Evolutionary conservation across 176 grass and related monocot species (phyloP), one percentile per base, ranked within the genome.

Genomic region (Dendrocalamus sinicus): DNA sequence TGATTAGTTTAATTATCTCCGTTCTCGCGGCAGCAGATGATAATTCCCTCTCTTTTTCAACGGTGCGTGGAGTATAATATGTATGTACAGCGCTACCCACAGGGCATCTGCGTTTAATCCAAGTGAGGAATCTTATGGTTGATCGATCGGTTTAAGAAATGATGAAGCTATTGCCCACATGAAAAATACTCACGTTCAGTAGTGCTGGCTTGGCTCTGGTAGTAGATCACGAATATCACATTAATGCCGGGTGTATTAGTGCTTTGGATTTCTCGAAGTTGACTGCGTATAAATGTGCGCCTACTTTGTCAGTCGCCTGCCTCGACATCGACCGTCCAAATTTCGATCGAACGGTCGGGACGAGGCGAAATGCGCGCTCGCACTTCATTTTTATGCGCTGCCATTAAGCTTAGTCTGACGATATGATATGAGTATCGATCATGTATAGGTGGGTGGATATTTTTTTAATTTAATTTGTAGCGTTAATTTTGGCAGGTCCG

Each of bases 401-500:
- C 6, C 28, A 67, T 4, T 41, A 32, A 64, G 7, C 28, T 58
- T 2, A 28, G 28, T 73, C 44, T 9, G 44, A 73, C n/a, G 6
- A 0, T 26, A 12, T 9, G 6, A 0, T 26, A 12, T 9, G 57
- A 23, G 57, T 26, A 62, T 62, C 17, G 2, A 57, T 55, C n/a
- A 26, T 12, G 59, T 24, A 12, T 39, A 39, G 37, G 5, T 39
- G 37, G 59, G 59, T 61, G 59, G 5, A 12, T 26, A 4, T 3
- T 24, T 12, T 60, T 20, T 15, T 10, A 5, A 55, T n/a, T 43
- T 44, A 1, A 7, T 14, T 62, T 62, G 9, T 8, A 6, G 59
- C 5, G 6, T 44, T 48, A 12, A 16, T 54, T 53, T 67, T 58
- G 19, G 15, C 62, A 98, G 96, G 96, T 19, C 87, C 96, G 4